Base-by-base conservation (phyloP, 176 grass and related monocot species). In the Elymus sibiricus region DNA sequence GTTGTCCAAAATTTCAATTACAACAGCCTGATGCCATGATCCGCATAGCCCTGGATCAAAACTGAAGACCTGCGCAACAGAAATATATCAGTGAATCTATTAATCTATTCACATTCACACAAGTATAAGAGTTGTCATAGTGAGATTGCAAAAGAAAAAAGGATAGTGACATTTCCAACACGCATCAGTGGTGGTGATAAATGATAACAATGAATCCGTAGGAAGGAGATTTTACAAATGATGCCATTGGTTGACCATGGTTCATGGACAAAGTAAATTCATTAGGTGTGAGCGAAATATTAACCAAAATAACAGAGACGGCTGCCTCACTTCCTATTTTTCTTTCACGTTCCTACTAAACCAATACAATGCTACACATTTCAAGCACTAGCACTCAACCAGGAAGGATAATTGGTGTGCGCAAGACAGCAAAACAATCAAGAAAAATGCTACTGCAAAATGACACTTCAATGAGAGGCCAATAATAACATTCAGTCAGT, bases 21-120 rank as follows among this genome's bases (percentile, higher is more conserved):
- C 77, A 68, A 89, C 58, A 81, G 87, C 87, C 44, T 75, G 34
- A 76, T 89, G 69, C 87, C 87, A 89, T 39, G 87, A 89, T 28
- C 87, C 87, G 67, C 77, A 68, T 21, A 89, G 77, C 21, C 87
- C 87, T 67, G 67, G 77, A 76, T 89, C 87, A 81, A 27, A 89
- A 60, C 82, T 74, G 40, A 67, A 58, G 32, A 89, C 87, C 87
- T 89, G 74, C 44, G 44, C 14, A 80, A 85, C 3, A 76, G 26
- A 89, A 80, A 67, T 6, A 74, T 34, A 32, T 65, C 58, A 80
- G 1, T 26, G 44, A 80, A 35, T 58, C 46, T 80, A 29, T 21
- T 46, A 80, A 35, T 58, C 46, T 80, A 29, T 21, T 46, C 37
- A 19, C 61, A 69, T 34, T 25, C 81, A 79, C 81, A 79, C 64